Evolutionary conservation across 1,284 basidiomycete species (phyloP), one percentile per base, ranked within the genome.

Genomic region (Exobasidium cylindrosporum): DNA sequence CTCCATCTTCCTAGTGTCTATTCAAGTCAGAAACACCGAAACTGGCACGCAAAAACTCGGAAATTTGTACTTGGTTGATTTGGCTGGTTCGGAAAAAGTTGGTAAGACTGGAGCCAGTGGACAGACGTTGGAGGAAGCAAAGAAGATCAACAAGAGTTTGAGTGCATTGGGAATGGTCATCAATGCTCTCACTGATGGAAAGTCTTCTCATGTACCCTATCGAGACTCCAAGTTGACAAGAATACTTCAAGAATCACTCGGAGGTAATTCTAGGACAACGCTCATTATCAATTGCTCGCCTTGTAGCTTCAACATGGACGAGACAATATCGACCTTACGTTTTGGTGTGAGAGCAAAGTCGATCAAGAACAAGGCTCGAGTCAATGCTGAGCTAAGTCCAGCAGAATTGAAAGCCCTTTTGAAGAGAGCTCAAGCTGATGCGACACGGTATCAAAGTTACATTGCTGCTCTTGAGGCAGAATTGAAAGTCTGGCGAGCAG

Each of bases 151-250:
- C 84, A 98, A 98, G 83, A 92, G 90, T 62, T 83, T 99, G 46
- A 97, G 93, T 23, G 95, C 96, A 11, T 86, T 99, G 65, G 96
- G 96, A 54, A 98, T 98, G 94, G 96, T 99, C 79, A 99, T 99
- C 81, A 99, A 99, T 76, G 91, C 95, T 2, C 84, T 99, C 64
- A 99, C 96, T 1, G 96, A 99, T 77, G 86, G 89, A 60, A 79
- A 79, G 93, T 90, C 92, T 14, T 91, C 92, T 70, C 94, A 99
- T 80, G 90, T 99, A 61, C 96, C 96, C 0, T 99, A 99, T 78
- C 91, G 96, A 80, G 96, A 99, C 81, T 99, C 96, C 23, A 99
- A 99, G 81, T 88, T 99, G 69, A 99, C 96, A 29, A 91, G 96
- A 80, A 98, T 99, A 76, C 84, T 99, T 66, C 96, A 98, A 92